Percentiles rank a stretch among this genome's conserved stretches.
phyloP scores from a whole-genome alignment of 2,329 filamentous ascomycete species.

The Arthroderma sp. region DNA sequence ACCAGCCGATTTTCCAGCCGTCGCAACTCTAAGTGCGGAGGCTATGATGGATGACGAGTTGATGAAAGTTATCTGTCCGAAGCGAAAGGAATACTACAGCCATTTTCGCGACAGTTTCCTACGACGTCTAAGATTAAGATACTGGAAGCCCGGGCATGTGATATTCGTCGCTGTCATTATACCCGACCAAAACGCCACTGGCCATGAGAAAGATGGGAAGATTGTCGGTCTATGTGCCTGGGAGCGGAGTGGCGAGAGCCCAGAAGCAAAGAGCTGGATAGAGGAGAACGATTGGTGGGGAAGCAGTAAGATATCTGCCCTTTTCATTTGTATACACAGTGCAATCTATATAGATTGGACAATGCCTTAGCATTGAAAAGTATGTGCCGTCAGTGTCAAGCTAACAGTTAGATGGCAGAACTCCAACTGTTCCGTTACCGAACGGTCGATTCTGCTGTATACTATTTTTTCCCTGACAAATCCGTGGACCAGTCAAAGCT shows the following conservation, averaged over 20 bases:
- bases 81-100: slow-evolving; percentile 10
- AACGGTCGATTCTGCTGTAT: background rate
- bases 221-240: slow-evolving; percentile 12
- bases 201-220: slow-evolving; percentile 7
- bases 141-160: slow-evolving; percentile 9
- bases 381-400: no score
- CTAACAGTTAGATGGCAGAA: no score
- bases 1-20: slow-evolving; percentile 9
- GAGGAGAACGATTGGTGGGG: background rate
- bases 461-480: background rate
- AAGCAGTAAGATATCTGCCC: slow-evolving; percentile 1
- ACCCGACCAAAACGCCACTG: background rate
- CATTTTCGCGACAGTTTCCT: slow-evolving; percentile 11
- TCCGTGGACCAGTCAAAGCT: background rate
- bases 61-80: slow-evolving; percentile 9
- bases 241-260: slow-evolving; percentile 2
- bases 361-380: background rate
- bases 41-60: slow-evolving; percentile 13
- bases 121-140: slow-evolving; percentile 8
- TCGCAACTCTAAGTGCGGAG: slow-evolving; percentile 9
- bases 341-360: background rate
- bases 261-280: slow-evolving; percentile 9
- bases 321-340: background rate
- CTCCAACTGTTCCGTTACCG: no score
- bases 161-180: slow-evolving; percentile 12